Evolutionary conservation across 1,284 basidiomycete genomes (phyloP), one percentile per base, ranked within the genome.

Genomic region (Boletus calvinii): DNA sequence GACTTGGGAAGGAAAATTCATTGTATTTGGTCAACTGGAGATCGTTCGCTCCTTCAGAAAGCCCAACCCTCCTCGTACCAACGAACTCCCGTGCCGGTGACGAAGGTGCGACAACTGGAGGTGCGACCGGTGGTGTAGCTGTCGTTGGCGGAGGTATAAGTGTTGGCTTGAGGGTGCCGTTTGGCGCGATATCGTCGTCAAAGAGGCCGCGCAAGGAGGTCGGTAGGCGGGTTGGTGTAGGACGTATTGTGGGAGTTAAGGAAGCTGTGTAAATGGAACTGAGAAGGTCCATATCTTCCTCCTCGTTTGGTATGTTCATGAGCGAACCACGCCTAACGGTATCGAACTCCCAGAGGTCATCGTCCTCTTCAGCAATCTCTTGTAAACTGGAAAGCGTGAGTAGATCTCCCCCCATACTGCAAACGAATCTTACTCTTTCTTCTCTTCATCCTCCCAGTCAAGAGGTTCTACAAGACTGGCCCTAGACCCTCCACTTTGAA

Each of bases 401-500:
- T 42, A 35, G 10, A 50, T 29, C 46, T 47, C 50, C 18, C 22
- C 18, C 4, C 11, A 29, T 29, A 31, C 31, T 34, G 40, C 18
- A 38, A 52, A 48, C 12, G 49, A 50, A 40, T 17, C 65, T 55
- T 55, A 82, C 81, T 79, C 78, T 69, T 73, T 72, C 62, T 76
- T 73, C 59, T 83, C 80, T 46, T 84, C 81, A 41, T 78, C 76
- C 67, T 88, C 87, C 85, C 86, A 89, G 45, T 82, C 79, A 44
- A 88, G 71, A 32, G 85, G 81, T 37, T 80, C 85, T 2, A 85
- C 87, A 44, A 98, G 75, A 68, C 90, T 93, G 35, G 84, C 84
- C 42, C 94, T 79, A 46, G 87, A 85, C 2, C 90, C 92, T 1
- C 89, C 91, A 47, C 81, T 81, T 62, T 92, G 84, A 45, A 89